Conservation (phyloP, 1,284 basidiomycete genomes). For the Termitomyces sp. region DNA sequence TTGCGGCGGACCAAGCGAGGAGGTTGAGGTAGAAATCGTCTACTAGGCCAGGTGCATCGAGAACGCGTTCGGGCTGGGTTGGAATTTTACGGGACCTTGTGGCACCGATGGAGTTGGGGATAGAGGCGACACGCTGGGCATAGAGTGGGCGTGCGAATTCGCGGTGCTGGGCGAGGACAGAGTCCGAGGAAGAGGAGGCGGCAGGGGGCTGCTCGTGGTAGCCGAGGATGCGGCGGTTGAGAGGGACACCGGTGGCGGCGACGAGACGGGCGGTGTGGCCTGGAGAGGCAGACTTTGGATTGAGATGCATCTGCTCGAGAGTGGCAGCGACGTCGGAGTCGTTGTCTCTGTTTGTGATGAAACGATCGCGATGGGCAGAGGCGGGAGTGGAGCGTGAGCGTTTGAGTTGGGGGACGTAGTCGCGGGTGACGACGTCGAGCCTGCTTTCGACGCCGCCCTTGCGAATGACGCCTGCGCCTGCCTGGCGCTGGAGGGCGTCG, state of each 20-base stretch:
- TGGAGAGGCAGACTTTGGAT: slow-evolving; percentile 58
- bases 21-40: slow-evolving; percentile 99
- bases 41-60: slow-evolving; percentile 92
- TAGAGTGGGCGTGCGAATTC: slow-evolving; percentile 71
- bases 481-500: slow-evolving; percentile 55
- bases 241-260: slow-evolving; percentile 65
- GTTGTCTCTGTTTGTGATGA: slow-evolving; percentile 62
- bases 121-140: slow-evolving; percentile 52
- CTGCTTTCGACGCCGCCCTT: slow-evolving; percentile 73
- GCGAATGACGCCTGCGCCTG: slow-evolving; percentile 59
- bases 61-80: slow-evolving; percentile 81
- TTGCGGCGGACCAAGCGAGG: slow-evolving; percentile 83
- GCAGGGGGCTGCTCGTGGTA: slow-evolving; percentile 75
- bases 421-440: slow-evolving; percentile 62
- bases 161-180: slow-evolving; percentile 65
- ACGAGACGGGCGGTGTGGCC: slow-evolving; percentile 72
- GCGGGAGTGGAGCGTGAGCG: slow-evolving; percentile 69
- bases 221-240: slow-evolving; percentile 70
- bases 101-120: slow-evolving; percentile 57
- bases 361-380: slow-evolving; percentile 59
- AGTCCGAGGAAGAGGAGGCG: slow-evolving; percentile 61
- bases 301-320: slow-evolving; percentile 58
- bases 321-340: slow-evolving; percentile 46
- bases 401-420: slow-evolving; percentile 48
- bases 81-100: slow-evolving; percentile 74